phyloP scores from a whole-genome alignment of 2,329 filamentous ascomycete genomes.

The Nemania sp. region DNA sequence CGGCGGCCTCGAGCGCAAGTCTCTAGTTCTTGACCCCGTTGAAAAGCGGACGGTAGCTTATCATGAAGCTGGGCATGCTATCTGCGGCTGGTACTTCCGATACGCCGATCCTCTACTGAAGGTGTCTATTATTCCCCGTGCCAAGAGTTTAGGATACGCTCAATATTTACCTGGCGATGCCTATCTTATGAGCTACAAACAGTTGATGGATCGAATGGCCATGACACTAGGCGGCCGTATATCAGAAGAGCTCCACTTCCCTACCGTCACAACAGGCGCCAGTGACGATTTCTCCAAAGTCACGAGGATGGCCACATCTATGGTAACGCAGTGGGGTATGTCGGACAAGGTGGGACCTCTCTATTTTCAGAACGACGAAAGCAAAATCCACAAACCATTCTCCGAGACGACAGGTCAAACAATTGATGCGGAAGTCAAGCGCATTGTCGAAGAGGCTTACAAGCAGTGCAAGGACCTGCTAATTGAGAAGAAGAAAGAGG shows the following conservation, averaged over 20 bases:
- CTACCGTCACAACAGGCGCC: conserved; percentile 93
- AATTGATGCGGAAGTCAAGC: conserved; percentile 91
- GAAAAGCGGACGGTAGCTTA: conserved; percentile 98
- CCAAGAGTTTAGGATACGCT: conserved; percentile 93
- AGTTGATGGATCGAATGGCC: conserved; percentile 99
- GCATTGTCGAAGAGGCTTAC: conserved; percentile 93
- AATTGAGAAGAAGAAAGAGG: conserved; percentile 85
- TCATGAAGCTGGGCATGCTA: conserved; percentile 97
- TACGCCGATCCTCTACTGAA: conserved; percentile 97
- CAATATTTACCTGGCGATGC: conserved; percentile 97
- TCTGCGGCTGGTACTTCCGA: conserved; percentile 98
- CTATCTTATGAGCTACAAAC: conserved; percentile 94
- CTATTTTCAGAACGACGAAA: conserved; percentile 86
- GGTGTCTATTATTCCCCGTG: conserved; percentile 97
- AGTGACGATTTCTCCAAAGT: conserved; percentile 99
- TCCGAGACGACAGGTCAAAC: conserved; percentile 92
- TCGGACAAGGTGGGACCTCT: conserved; percentile 92
- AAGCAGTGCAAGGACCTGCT: conserved; percentile 88
- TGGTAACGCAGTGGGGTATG: conserved; percentile 99
- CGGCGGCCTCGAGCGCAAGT: conserved; percentile 97
- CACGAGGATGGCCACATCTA: conserved; percentile 92
- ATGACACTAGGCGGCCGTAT: conserved; percentile 98
- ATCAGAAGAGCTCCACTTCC: conserved; percentile 95
- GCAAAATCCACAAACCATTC: conserved; percentile 92
- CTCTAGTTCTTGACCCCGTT: conserved; percentile 88